Base-by-base conservation (phyloP, 768 basidiomycete genomes). In the Russula sp. region DNA sequence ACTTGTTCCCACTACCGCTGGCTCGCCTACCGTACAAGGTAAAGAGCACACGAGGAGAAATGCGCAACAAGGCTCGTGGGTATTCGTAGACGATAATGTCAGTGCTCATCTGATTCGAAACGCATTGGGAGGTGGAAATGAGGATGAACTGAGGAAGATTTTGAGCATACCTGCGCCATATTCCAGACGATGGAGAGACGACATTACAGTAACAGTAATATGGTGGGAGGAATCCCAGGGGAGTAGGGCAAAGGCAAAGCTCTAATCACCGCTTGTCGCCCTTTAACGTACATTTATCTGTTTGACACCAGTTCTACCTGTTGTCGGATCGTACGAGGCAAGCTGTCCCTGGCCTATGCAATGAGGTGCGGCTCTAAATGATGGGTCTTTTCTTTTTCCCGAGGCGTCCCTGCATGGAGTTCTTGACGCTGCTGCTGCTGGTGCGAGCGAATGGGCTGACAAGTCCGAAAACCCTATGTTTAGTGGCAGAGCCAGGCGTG, bases 41-140 rank as follows among this genome's bases (percentile, higher is more conserved):
- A 88, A 89, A 71, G 75, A 79, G 66, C 79, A 79, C 71, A 66
- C 54, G 55, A 73, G 67, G 53, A 72, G 73, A 57, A 69, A 66
- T 27, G 69, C 69, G 10, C 71, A 66, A 45, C 70, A 78, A 22
- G 84, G 84, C 14, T 77, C 79, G 10, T 94, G 91, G 91, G 80
- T 82, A 8, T 96, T 95, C 68, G 81, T 79, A 53, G 91, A 94
- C 69, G 85, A 86, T 18, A 89, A 93, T 68, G 70, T 90, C 59
- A 82, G 87, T 64, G 84, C 88, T 44, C 94, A 95, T 73, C 76
- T 96, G 18, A 91, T 95, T 61, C 80, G 93, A 65, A 96, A 96
- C 70, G 91, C 93, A n/a, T 84, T 94, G 63, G 91, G 91, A n/a
- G 92, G 94, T 35, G 89, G 83, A 2, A 82, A 94, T 70, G 78